Conservation (phyloP, 208 protist species). For the Strigomonas culicis region DNA sequence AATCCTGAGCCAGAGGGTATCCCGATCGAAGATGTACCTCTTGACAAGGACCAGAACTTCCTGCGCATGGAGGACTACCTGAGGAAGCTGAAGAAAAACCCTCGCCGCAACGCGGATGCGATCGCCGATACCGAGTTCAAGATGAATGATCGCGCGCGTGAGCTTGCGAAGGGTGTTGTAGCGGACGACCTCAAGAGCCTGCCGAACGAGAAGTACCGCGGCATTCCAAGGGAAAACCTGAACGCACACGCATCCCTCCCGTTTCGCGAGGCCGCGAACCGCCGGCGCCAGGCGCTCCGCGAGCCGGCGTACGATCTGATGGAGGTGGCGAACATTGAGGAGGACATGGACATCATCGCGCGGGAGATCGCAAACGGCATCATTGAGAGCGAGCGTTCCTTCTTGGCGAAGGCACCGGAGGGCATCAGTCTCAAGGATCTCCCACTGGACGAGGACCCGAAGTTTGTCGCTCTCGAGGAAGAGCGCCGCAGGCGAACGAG, state of each 20-base stretch:
- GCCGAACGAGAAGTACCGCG: conserved; percentile 46
- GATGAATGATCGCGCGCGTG: conserved; percentile 29
- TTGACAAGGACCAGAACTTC: conserved; percentile 67
- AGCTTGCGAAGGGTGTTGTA: conserved; percentile 64
- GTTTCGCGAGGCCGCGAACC: conserved; percentile 45
- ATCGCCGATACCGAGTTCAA: conserved; percentile 43
- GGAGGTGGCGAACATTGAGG: conserved; percentile 59
- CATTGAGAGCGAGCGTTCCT: conserved; percentile 57
- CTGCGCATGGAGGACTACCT: conserved; percentile 48
- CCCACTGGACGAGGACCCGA: conserved; percentile 75
- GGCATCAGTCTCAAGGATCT: conserved; percentile 70
- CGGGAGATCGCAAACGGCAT: conserved; percentile 63
- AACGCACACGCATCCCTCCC: conserved; percentile 54
- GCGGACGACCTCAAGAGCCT: conserved; percentile 46
- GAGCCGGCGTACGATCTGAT: conserved; percentile 30
- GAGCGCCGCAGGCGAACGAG: conserved; percentile 56
- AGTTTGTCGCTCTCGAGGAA: conserved; percentile 72
- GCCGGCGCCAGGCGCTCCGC: conserved; percentile 24
- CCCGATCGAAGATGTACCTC: conserved; percentile 53
- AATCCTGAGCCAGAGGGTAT: conserved; percentile 48
- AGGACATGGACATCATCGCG: conserved; percentile 77
- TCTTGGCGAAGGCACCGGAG: conserved; percentile 73
- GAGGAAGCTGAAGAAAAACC: conserved; percentile 27
- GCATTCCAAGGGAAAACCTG: conserved; percentile 67
- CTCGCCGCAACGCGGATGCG: too few relatives aligned